Evolutionary conservation across 345 rosid species (phyloP).

Genomic region (Turnera subulata): DNA sequence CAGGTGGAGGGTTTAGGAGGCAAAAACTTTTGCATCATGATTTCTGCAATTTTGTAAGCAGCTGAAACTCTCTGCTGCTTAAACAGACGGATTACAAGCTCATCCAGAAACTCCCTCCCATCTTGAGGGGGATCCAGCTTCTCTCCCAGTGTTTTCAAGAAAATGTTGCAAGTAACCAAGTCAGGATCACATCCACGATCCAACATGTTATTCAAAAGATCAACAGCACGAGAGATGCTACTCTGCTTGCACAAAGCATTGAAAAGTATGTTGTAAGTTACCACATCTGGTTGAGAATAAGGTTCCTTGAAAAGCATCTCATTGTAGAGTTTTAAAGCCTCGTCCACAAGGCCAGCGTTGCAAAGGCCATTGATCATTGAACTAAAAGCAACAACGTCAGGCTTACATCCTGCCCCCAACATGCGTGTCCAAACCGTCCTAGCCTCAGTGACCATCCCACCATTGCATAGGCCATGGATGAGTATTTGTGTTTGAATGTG

Average conservation of each 20-base stretch:
- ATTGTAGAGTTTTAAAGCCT: slow-evolving; percentile 66
- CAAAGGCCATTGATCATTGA: slow-evolving; percentile 89
- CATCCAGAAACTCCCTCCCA: slow-evolving; percentile 70
- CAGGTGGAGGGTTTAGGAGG: slow-evolving; percentile 60
- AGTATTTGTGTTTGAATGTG: too few species aligned
- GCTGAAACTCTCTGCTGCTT: slow-evolving; percentile 60
- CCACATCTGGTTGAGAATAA: slow-evolving; percentile 71
- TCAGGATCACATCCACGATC: slow-evolving; percentile 82
- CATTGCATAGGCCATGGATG: slow-evolving; percentile 69
- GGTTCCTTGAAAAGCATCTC: slow-evolving; percentile 83
- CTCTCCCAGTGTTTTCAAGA: slow-evolving; percentile 61
- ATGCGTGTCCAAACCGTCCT: slow-evolving; percentile 69
- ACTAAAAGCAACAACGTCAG: slow-evolving; percentile 77
- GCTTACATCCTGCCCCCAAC: slow-evolving; percentile 59
- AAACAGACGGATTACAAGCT: slow-evolving; percentile 58
- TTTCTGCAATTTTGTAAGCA: slow-evolving; percentile 64
- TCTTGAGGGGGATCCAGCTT: slow-evolving; percentile 68
- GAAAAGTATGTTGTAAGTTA: slow-evolving; percentile 81
- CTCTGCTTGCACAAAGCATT: slow-evolving; percentile 62
- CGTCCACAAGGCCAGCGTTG: slow-evolving; percentile 51
- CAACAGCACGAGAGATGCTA: slow-evolving; percentile 60
- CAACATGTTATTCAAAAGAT: slow-evolving; percentile 76
- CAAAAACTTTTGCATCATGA: slow-evolving; percentile 71
- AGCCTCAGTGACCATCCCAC: slow-evolving; percentile 63
- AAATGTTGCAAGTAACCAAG: slow-evolving; percentile 63